A percentile compares a stretch with the other conserved stretches of the same genome.
Evolutionary conservation across 2,329 filamentous ascomycete species (phyloP).

Genomic region (Neopestalotiopsis sp.): DNA sequence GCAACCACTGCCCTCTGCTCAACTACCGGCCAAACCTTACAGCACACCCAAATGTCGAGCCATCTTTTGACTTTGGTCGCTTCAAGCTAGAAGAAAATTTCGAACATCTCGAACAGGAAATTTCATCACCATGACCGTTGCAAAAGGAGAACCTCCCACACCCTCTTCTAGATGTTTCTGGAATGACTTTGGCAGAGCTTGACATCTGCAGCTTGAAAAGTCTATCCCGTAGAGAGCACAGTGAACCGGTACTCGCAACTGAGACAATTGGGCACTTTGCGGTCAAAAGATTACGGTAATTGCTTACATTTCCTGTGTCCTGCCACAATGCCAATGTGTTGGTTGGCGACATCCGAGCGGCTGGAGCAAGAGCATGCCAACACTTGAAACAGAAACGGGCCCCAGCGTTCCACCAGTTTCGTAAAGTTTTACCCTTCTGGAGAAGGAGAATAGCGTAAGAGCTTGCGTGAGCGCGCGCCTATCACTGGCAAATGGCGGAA

Average conservation of each 20-base stretch:
- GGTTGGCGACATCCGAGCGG: not conserved
- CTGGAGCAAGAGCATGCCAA: not conserved
- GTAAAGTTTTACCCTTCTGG: not conserved
- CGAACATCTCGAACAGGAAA: not conserved
- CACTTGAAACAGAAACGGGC: not conserved
- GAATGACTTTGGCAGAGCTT: not conserved
- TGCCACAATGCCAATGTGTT: not conserved
- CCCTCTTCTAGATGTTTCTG: not conserved
- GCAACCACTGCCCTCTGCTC: no score
- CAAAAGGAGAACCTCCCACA: not conserved
- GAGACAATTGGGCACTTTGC: not conserved
- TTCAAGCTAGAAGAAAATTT: not conserved
- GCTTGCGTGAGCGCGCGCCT: not conserved
- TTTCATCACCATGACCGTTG: not conserved
- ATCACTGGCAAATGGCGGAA: not conserved
- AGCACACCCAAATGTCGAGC: not conserved
- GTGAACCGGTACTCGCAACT: not conserved
- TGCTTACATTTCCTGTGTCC: not conserved
- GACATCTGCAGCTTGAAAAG: not conserved
- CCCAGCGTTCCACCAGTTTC: not conserved
- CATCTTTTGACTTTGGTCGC: not conserved
- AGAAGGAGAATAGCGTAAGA: not conserved
- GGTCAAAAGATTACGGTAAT: not conserved
- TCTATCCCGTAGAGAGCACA: not conserved
- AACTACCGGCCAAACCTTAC: not conserved